Evolutionary conservation across 1,284 basidiomycete species (phyloP).

Genomic region (Schizophyllum commune): DNA sequence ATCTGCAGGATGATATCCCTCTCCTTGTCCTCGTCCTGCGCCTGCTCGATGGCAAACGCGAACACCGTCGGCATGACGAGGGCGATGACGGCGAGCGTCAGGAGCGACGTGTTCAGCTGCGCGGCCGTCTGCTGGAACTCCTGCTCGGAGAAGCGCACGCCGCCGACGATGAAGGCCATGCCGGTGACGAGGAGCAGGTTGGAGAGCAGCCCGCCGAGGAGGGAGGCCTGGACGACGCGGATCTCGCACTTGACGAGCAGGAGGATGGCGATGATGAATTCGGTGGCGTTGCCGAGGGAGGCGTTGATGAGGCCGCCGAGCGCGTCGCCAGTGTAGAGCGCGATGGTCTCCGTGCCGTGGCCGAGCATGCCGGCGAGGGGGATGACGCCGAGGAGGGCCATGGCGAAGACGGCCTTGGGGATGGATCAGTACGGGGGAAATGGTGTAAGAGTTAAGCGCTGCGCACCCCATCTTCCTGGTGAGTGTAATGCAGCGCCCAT

Average conservation of each 20-base stretch:
- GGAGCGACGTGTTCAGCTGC: conserved; percentile 74
- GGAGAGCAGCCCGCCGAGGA: conserved; percentile 28
- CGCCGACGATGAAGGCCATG: conserved; percentile 72
- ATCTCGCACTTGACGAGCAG: conserved; percentile 44
- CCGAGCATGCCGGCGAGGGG: conserved; percentile 54
- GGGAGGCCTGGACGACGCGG: conserved; percentile 55
- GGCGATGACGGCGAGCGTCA: conserved; percentile 75
- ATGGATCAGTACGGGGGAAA: neutral
- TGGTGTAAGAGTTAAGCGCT: neutral
- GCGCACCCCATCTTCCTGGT: conserved; percentile 39
- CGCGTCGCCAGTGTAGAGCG: conserved; percentile 47
- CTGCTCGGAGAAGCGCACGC: conserved; percentile 59
- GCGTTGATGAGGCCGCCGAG: conserved; percentile 56
- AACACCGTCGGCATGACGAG: conserved; percentile 73
- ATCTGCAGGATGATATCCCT: conserved; percentile 6
- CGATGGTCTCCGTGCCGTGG: conserved; percentile 59
- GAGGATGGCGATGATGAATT: conserved; percentile 41
- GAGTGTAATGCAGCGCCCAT: conserved; percentile 48
- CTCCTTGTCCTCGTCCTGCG: neutral
- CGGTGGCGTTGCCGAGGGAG: conserved; percentile 52
- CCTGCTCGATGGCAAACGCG: conserved; percentile 15
- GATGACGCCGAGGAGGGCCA: conserved; percentile 39
- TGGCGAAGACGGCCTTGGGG: conserved; percentile 32
- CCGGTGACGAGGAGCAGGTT: conserved; percentile 63
- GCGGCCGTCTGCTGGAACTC: conserved; percentile 47